Evolutionary conservation across 176 grass and related monocot genomes (phyloP), one percentile per base, ranked within the genome.

Genomic region (Oropetium thomaeum): DNA sequence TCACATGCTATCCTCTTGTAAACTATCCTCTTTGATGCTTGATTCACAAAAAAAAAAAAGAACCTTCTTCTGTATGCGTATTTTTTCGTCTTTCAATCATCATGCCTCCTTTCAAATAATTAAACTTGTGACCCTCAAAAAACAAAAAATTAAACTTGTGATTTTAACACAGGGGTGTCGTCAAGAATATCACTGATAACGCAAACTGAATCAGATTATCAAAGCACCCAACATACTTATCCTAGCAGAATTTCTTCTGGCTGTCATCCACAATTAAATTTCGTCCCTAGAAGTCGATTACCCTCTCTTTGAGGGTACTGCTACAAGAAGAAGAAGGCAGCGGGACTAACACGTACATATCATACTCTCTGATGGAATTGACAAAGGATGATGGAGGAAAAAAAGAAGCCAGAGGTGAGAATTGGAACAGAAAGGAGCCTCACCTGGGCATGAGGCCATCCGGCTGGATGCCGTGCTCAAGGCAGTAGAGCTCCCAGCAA

Each of bases 401-500:
- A 28, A 19, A 34, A 62, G 15, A 48, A 13, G 2, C 3, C 33
- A 78, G 14, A 57, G 3, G 26, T 17, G 29, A 58, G 38, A 68
- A 76, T 40, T 32, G 43, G 58, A 78, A 43, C 7, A 22, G 39
- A 67, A 79, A 70, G 57, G 77, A 29, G 65, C 76, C 81, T 90
- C 61, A 93, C 90, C 90, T 93, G 61, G 90, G 71, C 90, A 93
- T 90, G 45, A 87, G 33, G 58, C 90, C 90, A 60, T 93, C 87
- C 76, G 90, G 87, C 73, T 82, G 87, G 80, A 93, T 93, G 54
- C 90, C 90, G 59, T 93, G 90, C 90, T 93, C 90, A 29, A 93
- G 87, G 76, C 91, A 93, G 75, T 93, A 93, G 51, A 93, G 79
- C 78, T 93, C 91, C 91, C 91, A 93, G 81, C 91, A 93, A 72